These are phyloP conservation scores for Macaranga tanarius DNA, from an alignment of 441 rosid species.

Conservation along the genomic window DNA sequence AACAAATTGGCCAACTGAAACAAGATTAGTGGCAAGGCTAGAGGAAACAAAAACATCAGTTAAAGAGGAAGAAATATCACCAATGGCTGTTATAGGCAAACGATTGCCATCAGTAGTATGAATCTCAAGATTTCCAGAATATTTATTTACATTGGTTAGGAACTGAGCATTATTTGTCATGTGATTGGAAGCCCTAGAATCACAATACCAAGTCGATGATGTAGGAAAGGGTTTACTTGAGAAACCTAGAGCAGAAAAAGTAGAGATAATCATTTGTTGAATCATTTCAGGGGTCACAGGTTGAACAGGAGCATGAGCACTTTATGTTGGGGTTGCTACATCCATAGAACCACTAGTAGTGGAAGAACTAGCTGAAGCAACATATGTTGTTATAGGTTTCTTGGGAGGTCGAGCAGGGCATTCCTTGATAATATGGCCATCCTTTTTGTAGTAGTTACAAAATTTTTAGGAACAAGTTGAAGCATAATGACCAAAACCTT, in stretches of 20 bases:
- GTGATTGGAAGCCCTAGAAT: neutral
- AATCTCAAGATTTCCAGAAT: neutral
- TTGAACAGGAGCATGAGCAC: neutral
- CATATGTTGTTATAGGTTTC: neutral
- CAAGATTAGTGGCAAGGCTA: constrained; percentile 2
- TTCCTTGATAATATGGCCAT: neutral
- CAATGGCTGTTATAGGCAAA: neutral
- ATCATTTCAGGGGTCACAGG: neutral
- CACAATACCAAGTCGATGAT: neutral
- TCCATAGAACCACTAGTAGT: neutral
- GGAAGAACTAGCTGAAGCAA: neutral
- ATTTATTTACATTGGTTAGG: neutral
- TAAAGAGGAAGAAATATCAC: constrained; percentile 9
- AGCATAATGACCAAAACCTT: neutral
- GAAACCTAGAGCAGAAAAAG: neutral
- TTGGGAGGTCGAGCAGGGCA: neutral
- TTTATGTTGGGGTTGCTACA: neutral
- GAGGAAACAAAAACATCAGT: neutral
- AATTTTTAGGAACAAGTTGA: neutral
- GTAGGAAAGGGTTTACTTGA: neutral
- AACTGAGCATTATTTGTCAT: neutral
- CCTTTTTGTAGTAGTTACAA: neutral
- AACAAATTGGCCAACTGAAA: too few relatives aligned
- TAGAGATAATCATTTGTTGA: neutral
- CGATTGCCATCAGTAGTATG: neutral